Base-by-base conservation (phyloP, 371 early-diverging fungal species). In the Mucor mucedo region DNA sequence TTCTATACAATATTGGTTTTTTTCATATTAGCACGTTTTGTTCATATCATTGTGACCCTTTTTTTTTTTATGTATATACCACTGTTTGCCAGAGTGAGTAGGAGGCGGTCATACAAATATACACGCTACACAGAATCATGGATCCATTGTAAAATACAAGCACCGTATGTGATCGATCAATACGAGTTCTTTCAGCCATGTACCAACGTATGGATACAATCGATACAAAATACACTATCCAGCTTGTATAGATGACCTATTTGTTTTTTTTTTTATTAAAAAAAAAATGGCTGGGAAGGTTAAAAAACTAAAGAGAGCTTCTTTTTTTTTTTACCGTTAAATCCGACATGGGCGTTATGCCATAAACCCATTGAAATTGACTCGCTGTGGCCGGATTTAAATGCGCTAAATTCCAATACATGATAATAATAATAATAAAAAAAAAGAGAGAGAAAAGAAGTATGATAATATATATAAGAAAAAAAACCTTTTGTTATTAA, bases 181-280 rank as follows among this genome's bases (percentile, higher is more conserved):
- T 53, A 2, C 70, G 57, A 3, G 42, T 65, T 11, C 65, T 56
- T 14, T 69, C 61, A 41, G 70, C 70, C 70, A 69, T 69, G n/a
- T 65, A 48, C 70, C 70, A 65, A 11, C 70, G 65, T 27, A 69
- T 47, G 13, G 44, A 27, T n/a, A 69, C 47, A 14, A 69, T 64
- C 16, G 58, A 56, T 29, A 59, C 41, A 55, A 69, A 69, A 44
- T 69, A 69, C 13, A 58, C 16, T 1, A 65, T 21, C 70, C 70
- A 69, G 28, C 65, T 54, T 44, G 35, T 11, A 49, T 69, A 69
- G 16, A 69, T 59, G 6, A 59, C 50, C 59, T 59, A 16, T 35
- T 16, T 56, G 11, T 21, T 27, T 2, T 58, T n/a, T 5, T 16
- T 44, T 14, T 28, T 29, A 28, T 55, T 21, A 21, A 21, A 21